phyloP scores from a whole-genome alignment of 495 filamentous ascomycete genomes.

The Neohortaea acidophila region DNA sequence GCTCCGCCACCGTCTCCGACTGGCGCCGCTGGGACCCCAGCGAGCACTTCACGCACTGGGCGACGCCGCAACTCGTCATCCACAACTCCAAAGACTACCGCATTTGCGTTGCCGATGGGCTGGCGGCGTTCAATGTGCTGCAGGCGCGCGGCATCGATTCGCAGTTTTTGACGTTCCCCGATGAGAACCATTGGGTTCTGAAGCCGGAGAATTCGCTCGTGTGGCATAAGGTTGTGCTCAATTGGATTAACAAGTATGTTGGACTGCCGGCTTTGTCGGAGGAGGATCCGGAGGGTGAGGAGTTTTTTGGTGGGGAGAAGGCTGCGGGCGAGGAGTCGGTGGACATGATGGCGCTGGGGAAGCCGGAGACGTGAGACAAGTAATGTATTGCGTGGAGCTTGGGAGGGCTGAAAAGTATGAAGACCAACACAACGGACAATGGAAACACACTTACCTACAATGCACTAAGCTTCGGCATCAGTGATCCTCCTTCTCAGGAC shows the following conservation, averaged over 20 bases:
- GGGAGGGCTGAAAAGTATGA: too few relatives aligned
- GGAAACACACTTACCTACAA: too few relatives aligned
- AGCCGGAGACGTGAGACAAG: conserved; percentile 18
- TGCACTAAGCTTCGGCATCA: too few relatives aligned
- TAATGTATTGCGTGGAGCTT: too few relatives aligned
- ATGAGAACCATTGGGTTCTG: conserved; percentile 77
- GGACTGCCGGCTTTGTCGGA: conserved; percentile 32
- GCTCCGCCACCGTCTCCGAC: conserved; percentile 35
- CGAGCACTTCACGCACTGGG: conserved; percentile 52
- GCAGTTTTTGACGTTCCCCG: conserved; percentile 53
- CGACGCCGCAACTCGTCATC: conserved; percentile 75
- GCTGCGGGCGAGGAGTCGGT: conserved; percentile 3
- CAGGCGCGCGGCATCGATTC: conserved; percentile 60
- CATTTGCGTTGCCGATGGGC: conserved; percentile 64
- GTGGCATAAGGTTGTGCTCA: conserved; percentile 80
- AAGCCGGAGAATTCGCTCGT: conserved; percentile 81
- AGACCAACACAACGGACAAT: too few relatives aligned
- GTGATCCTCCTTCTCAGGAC: too few relatives aligned
- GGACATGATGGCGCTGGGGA: conserved; percentile 10
- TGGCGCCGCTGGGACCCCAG: conserved; percentile 80
- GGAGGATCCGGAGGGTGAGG: conserved; percentile 10
- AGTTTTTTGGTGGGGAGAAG: conserved; percentile 12
- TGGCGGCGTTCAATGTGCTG: conserved; percentile 78
- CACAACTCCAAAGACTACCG: conserved; percentile 89
- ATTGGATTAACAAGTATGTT: conserved; percentile 75